These are phyloP conservation scores for sweet orange (Citrus sinensis) DNA, from an alignment of 345 rosid genomes.

Conservation along the genomic window DNA sequence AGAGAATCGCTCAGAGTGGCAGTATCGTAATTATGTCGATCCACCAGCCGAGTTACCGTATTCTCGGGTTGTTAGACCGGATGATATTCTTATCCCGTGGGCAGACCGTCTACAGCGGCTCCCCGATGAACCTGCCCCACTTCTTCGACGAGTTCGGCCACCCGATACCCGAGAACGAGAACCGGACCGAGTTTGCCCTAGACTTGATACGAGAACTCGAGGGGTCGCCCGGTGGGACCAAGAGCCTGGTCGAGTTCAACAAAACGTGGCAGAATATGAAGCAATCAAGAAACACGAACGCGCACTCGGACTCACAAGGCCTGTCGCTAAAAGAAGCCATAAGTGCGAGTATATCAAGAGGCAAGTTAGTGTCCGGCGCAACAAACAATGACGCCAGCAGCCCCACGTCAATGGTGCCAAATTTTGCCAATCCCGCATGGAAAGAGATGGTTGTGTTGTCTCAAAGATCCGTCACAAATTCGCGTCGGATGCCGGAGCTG, in stretches of 20 bases:
- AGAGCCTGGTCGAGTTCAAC: constrained; percentile 75
- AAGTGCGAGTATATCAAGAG: constrained; percentile 79
- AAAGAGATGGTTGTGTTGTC: constrained; percentile 73
- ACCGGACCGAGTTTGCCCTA: constrained; percentile 78
- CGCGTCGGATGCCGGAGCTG: constrained; percentile 71
- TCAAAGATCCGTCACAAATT: constrained; percentile 58
- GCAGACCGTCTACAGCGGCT: constrained; percentile 87
- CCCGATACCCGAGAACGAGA: constrained; percentile 85
- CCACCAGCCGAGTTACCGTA: constrained; percentile 89
- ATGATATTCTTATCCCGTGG: constrained; percentile 82
- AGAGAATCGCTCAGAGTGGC: constrained; percentile 89
- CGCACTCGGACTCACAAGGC: constrained; percentile 28
- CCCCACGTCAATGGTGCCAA: constrained; percentile 61
- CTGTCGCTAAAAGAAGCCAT: constrained; percentile 88
- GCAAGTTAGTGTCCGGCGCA: constrained; percentile 77
- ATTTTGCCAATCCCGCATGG: constrained; percentile 85
- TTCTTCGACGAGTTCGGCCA: constrained; percentile 85
- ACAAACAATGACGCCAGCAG: constrained; percentile 18
- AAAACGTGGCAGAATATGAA: constrained; percentile 74
- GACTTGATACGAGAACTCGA: constrained; percentile 88
- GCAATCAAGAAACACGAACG: constrained; percentile 22
- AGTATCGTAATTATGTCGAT: constrained; percentile 92
- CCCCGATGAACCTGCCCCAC: constrained; percentile 53
- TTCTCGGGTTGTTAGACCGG: constrained; percentile 74
- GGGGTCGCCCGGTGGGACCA: constrained; percentile 78